Percentiles rank a stretch among this genome's conserved stretches.
phyloP scores from a whole-genome alignment of 805 yeast species.

The Danielia reshetovae region DNA sequence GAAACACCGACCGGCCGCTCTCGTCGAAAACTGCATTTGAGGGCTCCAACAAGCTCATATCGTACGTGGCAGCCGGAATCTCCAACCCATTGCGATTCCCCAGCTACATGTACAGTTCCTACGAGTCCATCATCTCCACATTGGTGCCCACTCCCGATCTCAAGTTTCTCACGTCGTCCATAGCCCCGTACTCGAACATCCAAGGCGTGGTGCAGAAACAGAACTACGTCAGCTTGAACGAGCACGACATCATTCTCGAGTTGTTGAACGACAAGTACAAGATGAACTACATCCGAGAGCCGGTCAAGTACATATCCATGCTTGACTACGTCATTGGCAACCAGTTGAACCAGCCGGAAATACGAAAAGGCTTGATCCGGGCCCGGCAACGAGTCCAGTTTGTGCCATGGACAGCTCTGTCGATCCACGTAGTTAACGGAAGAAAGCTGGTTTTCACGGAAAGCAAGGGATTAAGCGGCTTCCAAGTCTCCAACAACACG shows the following conservation, averaged over 20 bases:
- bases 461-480: constrained; percentile 51
- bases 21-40: constrained; percentile 50
- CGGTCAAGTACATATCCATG: constrained; percentile 58
- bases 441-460: constrained; percentile 59
- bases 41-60: constrained; percentile 80
- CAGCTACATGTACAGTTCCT: constrained; percentile 81
- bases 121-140: constrained; percentile 76
- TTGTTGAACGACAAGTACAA: constrained; percentile 72
- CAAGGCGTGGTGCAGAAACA: constrained; percentile 29
- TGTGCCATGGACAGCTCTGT: constrained; percentile 82
- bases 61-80: constrained; percentile 77
- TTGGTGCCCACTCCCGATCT: constrained; percentile 82
- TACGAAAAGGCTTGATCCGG: constrained; percentile 60
- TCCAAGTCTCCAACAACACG: constrained; percentile 81
- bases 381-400: constrained; percentile 67
- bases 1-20: constrained; percentile 20
- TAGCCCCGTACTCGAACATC: constrained; percentile 41
- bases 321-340: constrained; percentile 65
- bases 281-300: constrained; percentile 51
- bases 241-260: constrained; percentile 81
- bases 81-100: constrained; percentile 91
- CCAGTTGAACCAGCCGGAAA: constrained; percentile 62
- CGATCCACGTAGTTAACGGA: constrained; percentile 75
- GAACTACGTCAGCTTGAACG: constrained; percentile 61
- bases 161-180: constrained; percentile 46